Evolutionary conservation across 2,329 filamentous ascomycete species (phyloP), one percentile per base, ranked within the genome.

Genomic region (Sordariomycetes sp.): DNA sequence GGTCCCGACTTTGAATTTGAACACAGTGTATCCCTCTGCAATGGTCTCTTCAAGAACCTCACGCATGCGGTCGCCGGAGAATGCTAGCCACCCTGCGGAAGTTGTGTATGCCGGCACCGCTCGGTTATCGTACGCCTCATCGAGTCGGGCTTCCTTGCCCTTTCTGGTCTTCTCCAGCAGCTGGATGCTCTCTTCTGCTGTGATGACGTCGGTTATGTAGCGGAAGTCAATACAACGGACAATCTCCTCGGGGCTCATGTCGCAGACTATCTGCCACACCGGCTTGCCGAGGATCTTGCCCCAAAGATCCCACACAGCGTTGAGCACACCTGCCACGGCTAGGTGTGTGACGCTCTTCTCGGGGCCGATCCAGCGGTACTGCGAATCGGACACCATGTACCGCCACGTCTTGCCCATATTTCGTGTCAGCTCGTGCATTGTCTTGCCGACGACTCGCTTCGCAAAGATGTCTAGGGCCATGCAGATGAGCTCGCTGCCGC

Each of bases 241-340:
- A 34, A 93, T 77, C 62, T 94, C 81, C 59, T 92, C 82, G 1
- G 87, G 86, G 4, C 72, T 80, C 84, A 94, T 93, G 46, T 94
- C 87, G 10, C 83, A 82, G 17, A 94, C 82, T 41, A 94, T 81
- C 39, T 79, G 73, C 88, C 87, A 94, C 12, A 94, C 85, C 3
- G 87, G 88, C 67, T 94, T 94, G 42, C 74, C 70, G 20, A 92
- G 72, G 3, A 72, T 72, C 64, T 93, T 94, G 35, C 85, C 86
- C 87, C 87, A 94, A n/a, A 94, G 74, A 58, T 94, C 87, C 87
- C 87, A 94, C 47, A 94, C 70, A 10, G 86, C 87, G 55, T 94
- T 94, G 47, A 93, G 84, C 11, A 94, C 82, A 24, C 86, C 83
- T 19, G 85, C 86, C 8, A 94, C 76, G 2, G 87, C 87, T 6